Conservation (phyloP, 2,329 filamentous ascomycete species). For the Nannizziopsis barbatae region DNA sequence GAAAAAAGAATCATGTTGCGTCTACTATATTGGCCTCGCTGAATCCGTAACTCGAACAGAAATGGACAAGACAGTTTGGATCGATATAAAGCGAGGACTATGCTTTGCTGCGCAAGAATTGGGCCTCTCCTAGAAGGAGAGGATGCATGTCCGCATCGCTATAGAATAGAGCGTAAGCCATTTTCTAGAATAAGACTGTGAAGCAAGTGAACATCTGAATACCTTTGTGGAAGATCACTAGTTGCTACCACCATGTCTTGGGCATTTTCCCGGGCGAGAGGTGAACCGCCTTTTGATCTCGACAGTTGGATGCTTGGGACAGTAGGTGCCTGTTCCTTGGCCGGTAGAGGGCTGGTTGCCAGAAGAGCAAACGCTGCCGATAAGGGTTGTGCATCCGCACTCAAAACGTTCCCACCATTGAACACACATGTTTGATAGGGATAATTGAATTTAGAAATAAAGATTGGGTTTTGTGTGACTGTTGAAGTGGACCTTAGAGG, state of each 20-base stretch:
- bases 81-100: background rate
- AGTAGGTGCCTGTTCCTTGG: background rate
- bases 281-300: background rate
- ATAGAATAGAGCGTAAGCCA: background rate
- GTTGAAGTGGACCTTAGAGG: no score
- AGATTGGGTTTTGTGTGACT: background rate
- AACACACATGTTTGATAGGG: constrained; percentile 11
- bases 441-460: background rate
- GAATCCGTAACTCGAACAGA: constrained; percentile 4
- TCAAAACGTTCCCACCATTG: constrained; percentile 15
- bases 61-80: background rate
- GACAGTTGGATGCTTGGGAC: background rate
- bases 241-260: constrained; percentile 3
- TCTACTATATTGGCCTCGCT: background rate
- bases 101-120: no score
- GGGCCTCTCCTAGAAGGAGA: no score
- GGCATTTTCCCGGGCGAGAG: constrained; percentile 6
- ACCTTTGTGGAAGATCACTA: background rate
- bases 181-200: background rate
- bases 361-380: constrained; percentile 2
- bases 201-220: background rate
- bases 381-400: constrained; percentile 11
- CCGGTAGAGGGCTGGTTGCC: background rate
- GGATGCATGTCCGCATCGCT: no score
- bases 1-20: background rate